A percentile compares a stretch with the other conserved stretches of the same genome.
Conservation (phyloP, 2,329 filamentous ascomycete species). For the Emmonsiellopsis sp. region DNA sequence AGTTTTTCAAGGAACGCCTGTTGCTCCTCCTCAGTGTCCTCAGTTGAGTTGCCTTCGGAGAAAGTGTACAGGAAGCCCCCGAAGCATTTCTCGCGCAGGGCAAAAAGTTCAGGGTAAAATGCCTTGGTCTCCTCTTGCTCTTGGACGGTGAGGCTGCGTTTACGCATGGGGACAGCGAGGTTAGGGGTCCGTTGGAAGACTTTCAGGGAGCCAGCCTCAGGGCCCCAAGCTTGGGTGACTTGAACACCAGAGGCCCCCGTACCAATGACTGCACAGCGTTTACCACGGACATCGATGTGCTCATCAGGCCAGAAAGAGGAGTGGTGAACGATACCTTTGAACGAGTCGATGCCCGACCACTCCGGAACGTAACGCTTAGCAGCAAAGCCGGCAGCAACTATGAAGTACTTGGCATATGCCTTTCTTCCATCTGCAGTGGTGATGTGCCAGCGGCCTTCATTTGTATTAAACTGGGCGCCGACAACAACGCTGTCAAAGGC, state of each 20-base stretch:
- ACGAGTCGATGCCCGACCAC: conserved; percentile 31
- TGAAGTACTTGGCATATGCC: conserved; percentile 35
- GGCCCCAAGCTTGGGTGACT: conserved; percentile 51
- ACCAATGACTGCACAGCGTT: conserved; percentile 53
- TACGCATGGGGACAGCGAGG: conserved; percentile 52
- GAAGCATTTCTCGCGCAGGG: conserved; percentile 41
- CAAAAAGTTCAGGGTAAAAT: conserved; percentile 41
- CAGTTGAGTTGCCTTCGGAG: conserved; percentile 42
- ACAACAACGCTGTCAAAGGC: conserved; percentile 37
- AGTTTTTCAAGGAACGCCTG: conserved; percentile 40
- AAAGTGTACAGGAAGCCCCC: conserved; percentile 50
- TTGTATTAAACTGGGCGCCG: conserved; percentile 32
- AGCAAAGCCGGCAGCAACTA: conserved; percentile 39
- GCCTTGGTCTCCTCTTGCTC: conserved; percentile 39
- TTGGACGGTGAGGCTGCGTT: conserved; percentile 36
- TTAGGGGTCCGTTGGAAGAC: conserved; percentile 57
- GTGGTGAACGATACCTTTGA: conserved; percentile 51
- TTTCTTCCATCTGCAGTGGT: conserved; percentile 31
- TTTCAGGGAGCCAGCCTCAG: conserved; percentile 41
- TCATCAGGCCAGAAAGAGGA: conserved; percentile 53
- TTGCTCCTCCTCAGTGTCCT: conserved; percentile 41
- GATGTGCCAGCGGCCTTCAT: conserved; percentile 34
- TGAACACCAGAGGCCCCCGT: conserved; percentile 58
- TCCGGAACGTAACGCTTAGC: conserved; percentile 35
- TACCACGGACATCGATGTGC: conserved; percentile 47